These are phyloP conservation scores for Poa annua DNA, from an alignment of 176 grass and related monocot species.

Conservation along the genomic window DNA sequence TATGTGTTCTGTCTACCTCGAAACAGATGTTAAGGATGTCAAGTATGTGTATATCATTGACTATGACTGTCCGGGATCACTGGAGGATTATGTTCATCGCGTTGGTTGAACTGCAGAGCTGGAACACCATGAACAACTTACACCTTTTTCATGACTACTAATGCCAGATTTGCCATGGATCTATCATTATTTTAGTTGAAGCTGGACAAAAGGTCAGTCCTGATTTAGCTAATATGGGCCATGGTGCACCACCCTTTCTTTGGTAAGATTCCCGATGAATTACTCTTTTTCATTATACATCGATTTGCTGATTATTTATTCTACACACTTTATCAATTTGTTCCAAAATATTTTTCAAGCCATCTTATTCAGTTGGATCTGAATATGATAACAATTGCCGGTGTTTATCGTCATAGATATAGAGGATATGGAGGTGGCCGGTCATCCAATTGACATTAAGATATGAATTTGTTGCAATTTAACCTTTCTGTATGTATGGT, in stretches of 20 bases:
- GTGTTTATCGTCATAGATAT: conserved; percentile 67
- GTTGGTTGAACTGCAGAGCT: conserved; percentile 85
- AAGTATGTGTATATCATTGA: conserved; percentile 98
- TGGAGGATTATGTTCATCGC: conserved; percentile 97
- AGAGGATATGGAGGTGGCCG: conserved; percentile 68
- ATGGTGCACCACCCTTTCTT: conserved; percentile 64
- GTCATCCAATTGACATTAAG: conserved; percentile 58
- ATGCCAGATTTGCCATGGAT: conserved; percentile 93
- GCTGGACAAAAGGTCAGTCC: conserved; percentile 90
- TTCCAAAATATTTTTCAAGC: neutral
- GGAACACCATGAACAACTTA: conserved; percentile 92
- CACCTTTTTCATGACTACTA: conserved; percentile 85
- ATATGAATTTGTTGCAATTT: conserved; percentile 26
- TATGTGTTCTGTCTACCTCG: conserved; percentile 20
- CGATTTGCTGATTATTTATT: conserved; percentile 1
- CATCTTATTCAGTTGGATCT: conserved; percentile 35
- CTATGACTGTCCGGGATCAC: conserved; percentile 92
- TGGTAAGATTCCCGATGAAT: conserved; percentile 42
- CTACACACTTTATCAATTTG: neutral
- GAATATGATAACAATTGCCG: conserved; percentile 50
- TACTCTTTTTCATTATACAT: no score
- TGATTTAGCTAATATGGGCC: conserved; percentile 81
- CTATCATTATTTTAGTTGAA: conserved; percentile 84
- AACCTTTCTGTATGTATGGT: conserved; percentile 38
- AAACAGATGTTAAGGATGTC: conserved; percentile 95